These are phyloP conservation scores for Fusarium longipes DNA, from an alignment of 2,329 filamentous ascomycete species.

Conservation along the genomic window DNA sequence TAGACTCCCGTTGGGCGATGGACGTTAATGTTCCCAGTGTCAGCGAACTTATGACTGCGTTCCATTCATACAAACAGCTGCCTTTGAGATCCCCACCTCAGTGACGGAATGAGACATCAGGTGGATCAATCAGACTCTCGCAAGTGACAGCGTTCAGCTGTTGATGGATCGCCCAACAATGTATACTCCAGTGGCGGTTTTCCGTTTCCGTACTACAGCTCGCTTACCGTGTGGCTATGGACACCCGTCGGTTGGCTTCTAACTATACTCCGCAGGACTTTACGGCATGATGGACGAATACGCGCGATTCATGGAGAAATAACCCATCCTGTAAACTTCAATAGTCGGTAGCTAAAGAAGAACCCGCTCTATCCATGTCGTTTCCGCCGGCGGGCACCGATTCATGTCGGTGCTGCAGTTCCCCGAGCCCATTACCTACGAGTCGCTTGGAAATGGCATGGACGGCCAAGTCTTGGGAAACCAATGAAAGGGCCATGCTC, in stretches of 20 bases:
- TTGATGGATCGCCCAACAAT: neutral
- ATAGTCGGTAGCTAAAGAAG: constrained; percentile 1
- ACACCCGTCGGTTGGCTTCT: neutral
- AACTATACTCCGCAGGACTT: neutral
- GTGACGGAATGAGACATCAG: neutral
- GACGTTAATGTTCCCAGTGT: neutral
- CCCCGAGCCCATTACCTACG: neutral
- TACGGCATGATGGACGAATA: neutral
- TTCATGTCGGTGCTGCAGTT: neutral
- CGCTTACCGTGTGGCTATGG: neutral
- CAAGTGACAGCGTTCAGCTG: neutral
- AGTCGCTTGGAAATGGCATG: neutral
- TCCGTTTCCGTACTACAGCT: constrained; percentile 17
- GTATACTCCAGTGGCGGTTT: constrained; percentile 8
- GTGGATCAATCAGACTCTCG: neutral
- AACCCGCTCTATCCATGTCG: neutral
- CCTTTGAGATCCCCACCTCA: neutral
- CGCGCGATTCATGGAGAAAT: constrained; percentile 15
- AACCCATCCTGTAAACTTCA: neutral
- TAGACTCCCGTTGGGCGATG: neutral
- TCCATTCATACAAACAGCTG: neutral
- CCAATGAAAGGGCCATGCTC: neutral
- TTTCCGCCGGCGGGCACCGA: neutral
- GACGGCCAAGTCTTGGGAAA: no score
- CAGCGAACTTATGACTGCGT: neutral